Base-by-base conservation (phyloP, 352 stramenopile species). In the Phytopythium vexans region DNA sequence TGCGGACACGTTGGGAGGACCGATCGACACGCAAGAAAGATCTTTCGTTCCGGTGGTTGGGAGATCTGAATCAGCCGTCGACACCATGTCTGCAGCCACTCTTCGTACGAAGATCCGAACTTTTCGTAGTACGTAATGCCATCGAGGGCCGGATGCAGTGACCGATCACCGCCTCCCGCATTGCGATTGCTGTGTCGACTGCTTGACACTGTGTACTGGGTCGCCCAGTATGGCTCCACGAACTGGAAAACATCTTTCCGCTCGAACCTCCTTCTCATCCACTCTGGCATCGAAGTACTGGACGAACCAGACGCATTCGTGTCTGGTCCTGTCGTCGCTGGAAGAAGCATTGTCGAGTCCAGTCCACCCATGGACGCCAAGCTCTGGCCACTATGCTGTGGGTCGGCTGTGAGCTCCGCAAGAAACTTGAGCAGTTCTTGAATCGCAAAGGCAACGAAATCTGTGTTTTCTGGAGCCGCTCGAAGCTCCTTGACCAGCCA, bases 141-240 rank as follows among this genome's bases (percentile, higher is more conserved):
- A 39, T 85, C 70, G 14, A 46, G 47, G 6, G 33, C 54, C 54
- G 49, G 44, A 43, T 62, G 61, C 11, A 62, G 12, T 31, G 51
- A 60, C 47, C 37, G 54, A 42, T 72, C 69, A 37, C 54, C 49
- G 41, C 52, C 55, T 31, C 54, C 53, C 16, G 41, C 49, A 49
- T 34, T 56, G 9, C 21, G 53, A 11, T 34, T 62, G 12, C 52
- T 51, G 14, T 42, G 41, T 3, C 53, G 55, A 57, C 56, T 42
- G 33, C 52, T 61, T 41, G 47, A 62, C 9, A 92, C 37, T 3
- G 57, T 62, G 57, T 97, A 97, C 38, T 90, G 86, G 31, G 87
- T 94, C 40, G 81, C 88, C 88, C 86, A 97, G 49, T 95, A 97
- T 8, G 87, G 88, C 43, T 92, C 83, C 7, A 96, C 74, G 53